A percentile compares a stretch with the other conserved stretches of the same genome.
These are phyloP conservation scores for Fusarium solani-melongenae DNA, from an alignment of 2,329 filamentous ascomycete genomes.

Conservation along the genomic window DNA sequence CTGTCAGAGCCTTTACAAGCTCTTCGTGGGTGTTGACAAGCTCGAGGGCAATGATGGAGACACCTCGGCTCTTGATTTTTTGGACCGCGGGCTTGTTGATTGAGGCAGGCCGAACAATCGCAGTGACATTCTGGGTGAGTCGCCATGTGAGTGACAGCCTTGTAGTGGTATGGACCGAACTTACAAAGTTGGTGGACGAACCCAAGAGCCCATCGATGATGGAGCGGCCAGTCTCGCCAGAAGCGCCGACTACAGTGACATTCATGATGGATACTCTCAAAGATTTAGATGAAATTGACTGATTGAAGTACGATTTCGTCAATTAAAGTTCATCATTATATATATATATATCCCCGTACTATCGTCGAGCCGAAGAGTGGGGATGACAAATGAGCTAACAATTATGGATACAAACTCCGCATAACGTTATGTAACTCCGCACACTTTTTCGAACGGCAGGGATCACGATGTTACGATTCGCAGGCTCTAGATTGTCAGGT, in stretches of 20 bases:
- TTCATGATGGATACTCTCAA: conserved; percentile 17
- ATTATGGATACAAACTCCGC: background rate
- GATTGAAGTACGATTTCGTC: background rate
- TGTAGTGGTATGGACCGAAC: background rate
- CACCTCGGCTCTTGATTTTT: conserved; percentile 11
- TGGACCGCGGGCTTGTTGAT: conserved; percentile 24
- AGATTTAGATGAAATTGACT: background rate
- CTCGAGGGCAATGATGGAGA: conserved; percentile 12
- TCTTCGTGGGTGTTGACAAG: conserved; percentile 16
- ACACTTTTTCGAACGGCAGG: background rate
- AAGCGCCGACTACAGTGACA: conserved; percentile 32
- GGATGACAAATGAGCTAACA: background rate
- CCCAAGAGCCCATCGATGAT: conserved; percentile 19
- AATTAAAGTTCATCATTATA: background rate
- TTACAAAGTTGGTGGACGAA: conserved; percentile 24
- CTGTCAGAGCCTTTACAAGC: conserved; percentile 15
- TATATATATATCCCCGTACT: background rate
- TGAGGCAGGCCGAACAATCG: conserved; percentile 26
- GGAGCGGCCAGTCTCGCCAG: conserved; percentile 27
- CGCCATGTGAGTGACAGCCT: background rate
- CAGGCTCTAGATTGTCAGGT: background rate
- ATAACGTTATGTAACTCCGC: background rate
- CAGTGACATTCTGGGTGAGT: conserved; percentile 15
- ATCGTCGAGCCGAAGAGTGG: background rate
- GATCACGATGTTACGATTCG: background rate